phyloP scores from a whole-genome alignment of 768 basidiomycete genomes.

The Pleurotus djamor region DNA sequence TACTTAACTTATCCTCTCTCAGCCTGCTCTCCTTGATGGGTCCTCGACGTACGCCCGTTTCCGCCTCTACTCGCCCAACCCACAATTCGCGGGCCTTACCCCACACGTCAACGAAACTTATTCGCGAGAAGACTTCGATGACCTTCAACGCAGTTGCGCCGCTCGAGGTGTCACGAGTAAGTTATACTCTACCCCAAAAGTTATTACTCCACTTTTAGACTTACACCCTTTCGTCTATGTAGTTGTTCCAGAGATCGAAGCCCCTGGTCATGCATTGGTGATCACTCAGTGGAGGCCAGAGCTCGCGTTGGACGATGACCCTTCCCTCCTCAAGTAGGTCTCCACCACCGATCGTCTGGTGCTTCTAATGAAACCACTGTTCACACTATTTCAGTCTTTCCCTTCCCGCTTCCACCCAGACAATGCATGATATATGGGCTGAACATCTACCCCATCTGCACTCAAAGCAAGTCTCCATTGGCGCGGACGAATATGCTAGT shows the following conservation, averaged over 20 bases:
- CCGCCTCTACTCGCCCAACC: slow-evolving; percentile 14
- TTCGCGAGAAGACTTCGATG: slow-evolving; percentile 24
- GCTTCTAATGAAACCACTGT: not conserved
- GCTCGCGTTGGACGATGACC: slow-evolving; percentile 22
- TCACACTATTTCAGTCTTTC: not conserved
- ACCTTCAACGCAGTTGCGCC: slow-evolving; percentile 33
- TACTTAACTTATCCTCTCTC: not conserved
- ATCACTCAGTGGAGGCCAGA: slow-evolving; percentile 45
- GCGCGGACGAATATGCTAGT: slow-evolving; percentile 39
- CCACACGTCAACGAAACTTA: slow-evolving; percentile 38
- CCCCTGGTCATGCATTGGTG: slow-evolving; percentile 39
- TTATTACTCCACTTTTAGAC: too few relatives aligned
- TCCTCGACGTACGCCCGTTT: slow-evolving; percentile 14
- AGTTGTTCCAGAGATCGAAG: slow-evolving; percentile 42
- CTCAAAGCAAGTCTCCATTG: slow-evolving; percentile 39
- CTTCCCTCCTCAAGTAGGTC: slow-evolving; percentile 15
- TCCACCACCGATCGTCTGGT: not conserved
- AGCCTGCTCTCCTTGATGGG: slow-evolving; percentile 11
- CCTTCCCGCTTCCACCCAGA: slow-evolving; percentile 36
- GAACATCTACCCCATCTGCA: slow-evolving; percentile 37
- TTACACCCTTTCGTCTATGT: not conserved
- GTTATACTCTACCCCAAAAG: not conserved
- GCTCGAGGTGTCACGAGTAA: slow-evolving; percentile 27
- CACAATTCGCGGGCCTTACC: slow-evolving; percentile 31
- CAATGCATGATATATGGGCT: slow-evolving; percentile 39